Evolutionary conservation across 2,329 filamentous ascomycete species (phyloP).

Genomic region (Stromatinia cepivora): DNA sequence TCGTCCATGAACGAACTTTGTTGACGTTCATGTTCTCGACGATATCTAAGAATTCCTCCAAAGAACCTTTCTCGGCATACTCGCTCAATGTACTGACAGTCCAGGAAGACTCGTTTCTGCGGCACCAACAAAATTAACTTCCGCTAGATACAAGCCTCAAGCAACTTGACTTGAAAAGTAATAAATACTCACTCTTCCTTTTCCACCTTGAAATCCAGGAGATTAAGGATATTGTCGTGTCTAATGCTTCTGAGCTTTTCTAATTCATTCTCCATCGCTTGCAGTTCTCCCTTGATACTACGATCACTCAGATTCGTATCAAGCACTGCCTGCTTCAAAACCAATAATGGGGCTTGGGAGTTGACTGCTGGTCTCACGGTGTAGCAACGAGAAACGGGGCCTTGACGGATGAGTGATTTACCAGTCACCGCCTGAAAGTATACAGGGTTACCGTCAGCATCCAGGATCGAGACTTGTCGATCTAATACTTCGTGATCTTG

Average conservation of each 20-base stretch:
- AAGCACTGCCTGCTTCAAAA: conserved; percentile 70
- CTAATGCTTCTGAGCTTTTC: conserved; percentile 72
- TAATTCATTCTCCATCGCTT: conserved; percentile 73
- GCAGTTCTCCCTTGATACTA: conserved; percentile 70
- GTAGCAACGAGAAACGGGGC: conserved; percentile 67
- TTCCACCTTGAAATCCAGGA: conserved; percentile 82
- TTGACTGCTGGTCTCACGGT: conserved; percentile 68
- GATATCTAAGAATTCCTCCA: conserved; percentile 79
- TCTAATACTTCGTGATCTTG: conserved; percentile 52
- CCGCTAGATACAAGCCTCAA: conserved; percentile 33
- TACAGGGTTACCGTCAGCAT: conserved; percentile 62
- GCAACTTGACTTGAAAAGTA: background rate
- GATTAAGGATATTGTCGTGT: conserved; percentile 74
- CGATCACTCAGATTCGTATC: conserved; percentile 57
- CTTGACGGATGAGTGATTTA: conserved; percentile 64
- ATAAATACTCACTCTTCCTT: conserved; percentile 46
- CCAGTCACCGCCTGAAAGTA: conserved; percentile 71
- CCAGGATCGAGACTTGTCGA: conserved; percentile 62
- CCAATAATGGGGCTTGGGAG: conserved; percentile 57
- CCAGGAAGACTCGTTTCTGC: conserved; percentile 52
- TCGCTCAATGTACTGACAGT: conserved; percentile 74
- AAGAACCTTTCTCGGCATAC: conserved; percentile 76
- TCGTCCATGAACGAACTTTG: conserved; percentile 85
- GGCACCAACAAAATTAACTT: conserved; percentile 32
- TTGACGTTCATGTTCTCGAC: conserved; percentile 71